phyloP scores from a whole-genome alignment of 805 yeast species.

The Yarrowia osloensis region DNA sequence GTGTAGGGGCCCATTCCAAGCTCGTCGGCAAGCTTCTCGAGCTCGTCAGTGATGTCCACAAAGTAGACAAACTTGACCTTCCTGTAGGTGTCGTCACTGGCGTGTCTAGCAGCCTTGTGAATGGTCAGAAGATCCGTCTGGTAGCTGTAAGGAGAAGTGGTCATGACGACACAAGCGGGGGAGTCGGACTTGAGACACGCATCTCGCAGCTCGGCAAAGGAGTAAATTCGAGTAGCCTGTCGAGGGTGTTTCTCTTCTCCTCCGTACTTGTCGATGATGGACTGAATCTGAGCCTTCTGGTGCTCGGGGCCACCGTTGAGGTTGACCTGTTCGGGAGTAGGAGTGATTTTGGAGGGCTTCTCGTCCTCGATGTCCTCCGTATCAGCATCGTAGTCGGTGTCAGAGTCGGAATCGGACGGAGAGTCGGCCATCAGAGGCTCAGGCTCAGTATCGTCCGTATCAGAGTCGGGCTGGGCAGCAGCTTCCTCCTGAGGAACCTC shows the following conservation, averaged over 20 bases:
- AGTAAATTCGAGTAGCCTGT: slow-evolving; percentile 9
- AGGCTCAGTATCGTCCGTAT: slow-evolving; percentile 9
- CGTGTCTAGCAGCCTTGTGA: slow-evolving; percentile 14
- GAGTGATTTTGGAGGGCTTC: slow-evolving; percentile 25
- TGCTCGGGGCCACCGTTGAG: slow-evolving; percentile 16
- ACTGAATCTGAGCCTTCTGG: slow-evolving; percentile 24
- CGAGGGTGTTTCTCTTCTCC: not conserved
- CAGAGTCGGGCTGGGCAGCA: not conserved
- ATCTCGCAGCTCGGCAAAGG: slow-evolving; percentile 16
- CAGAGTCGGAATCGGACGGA: slow-evolving; percentile 5
- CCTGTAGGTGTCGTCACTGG: slow-evolving; percentile 12
- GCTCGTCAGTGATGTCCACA: slow-evolving; percentile 24
- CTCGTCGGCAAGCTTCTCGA: slow-evolving; percentile 7
- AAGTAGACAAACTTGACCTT: slow-evolving; percentile 22
- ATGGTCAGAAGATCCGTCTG: slow-evolving; percentile 4
- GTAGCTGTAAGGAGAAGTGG: slow-evolving; percentile 20
- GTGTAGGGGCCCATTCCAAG: slow-evolving; percentile 17
- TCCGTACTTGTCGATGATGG: slow-evolving; percentile 11
- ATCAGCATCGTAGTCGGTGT: slow-evolving; percentile 16
- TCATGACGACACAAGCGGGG: slow-evolving; percentile 4
- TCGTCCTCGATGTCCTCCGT: slow-evolving; percentile 11
- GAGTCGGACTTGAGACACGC: slow-evolving; percentile 6
- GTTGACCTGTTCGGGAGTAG: slow-evolving; percentile 5
- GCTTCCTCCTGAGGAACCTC: not conserved
- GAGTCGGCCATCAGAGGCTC: slow-evolving; percentile 20